phyloP scores from a whole-genome alignment of 1,284 basidiomycete species.

The Microbotryum silenes-acaulis region DNA sequence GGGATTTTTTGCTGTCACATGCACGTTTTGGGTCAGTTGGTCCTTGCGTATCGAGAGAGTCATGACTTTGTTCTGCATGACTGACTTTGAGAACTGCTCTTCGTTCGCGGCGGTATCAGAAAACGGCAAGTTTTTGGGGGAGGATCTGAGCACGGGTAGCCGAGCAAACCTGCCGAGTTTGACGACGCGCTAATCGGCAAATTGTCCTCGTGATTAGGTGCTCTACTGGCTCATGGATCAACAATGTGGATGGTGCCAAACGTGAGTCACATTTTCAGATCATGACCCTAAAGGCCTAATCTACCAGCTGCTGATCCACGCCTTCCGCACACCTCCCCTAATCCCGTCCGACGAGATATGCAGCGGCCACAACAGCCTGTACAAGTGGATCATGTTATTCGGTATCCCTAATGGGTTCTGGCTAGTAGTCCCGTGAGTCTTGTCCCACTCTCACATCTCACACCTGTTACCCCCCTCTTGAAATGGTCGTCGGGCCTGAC shows the following conservation, averaged over 20 bases:
- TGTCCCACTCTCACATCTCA: no score
- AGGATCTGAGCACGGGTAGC: no score
- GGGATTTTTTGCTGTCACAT: constrained; percentile 60
- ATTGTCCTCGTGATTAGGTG: neutral
- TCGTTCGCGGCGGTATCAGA: neutral
- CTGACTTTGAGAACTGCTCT: neutral
- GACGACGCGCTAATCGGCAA: no score
- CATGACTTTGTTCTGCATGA: neutral
- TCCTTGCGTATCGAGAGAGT: no score
- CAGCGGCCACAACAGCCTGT: constrained; percentile 20
- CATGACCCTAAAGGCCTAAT: neutral
- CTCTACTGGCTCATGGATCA: constrained; percentile 30
- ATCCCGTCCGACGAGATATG: no score
- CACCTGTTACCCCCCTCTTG: no score
- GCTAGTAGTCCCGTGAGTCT: constrained; percentile 22
- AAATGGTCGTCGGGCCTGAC: neutral
- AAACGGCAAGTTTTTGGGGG: neutral
- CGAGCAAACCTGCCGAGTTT: no score
- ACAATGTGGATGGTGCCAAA: constrained; percentile 14
- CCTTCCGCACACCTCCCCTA: neutral
- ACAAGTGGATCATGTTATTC: constrained; percentile 18
- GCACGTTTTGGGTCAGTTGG: constrained; percentile 54
- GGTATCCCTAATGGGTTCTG: constrained; percentile 26
- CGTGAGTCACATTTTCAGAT: neutral
- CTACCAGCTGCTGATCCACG: neutral